Evolutionary conservation across 768 basidiomycete genomes (phyloP), one percentile per base, ranked within the genome.

Genomic region (Leccinum sublutescens): DNA sequence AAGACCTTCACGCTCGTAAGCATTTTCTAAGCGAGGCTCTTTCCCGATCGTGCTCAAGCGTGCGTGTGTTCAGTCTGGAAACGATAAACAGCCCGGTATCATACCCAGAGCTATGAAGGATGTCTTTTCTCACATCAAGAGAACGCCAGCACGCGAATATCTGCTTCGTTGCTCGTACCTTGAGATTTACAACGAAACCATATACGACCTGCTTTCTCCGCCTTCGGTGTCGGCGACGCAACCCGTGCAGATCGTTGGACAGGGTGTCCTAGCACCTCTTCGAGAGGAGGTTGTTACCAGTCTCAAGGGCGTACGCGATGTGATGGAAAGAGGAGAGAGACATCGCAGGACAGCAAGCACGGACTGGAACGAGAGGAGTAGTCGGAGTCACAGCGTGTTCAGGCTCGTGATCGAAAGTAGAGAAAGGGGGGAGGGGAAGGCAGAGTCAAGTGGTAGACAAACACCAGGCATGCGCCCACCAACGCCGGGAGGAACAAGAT

Each of bases 281-380:
- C 78, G 89, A 43, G 96, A 98, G 70, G 93, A 95, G 69, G 94
- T 95, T 2, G 93, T 98, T n/a, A 94, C 92, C 14, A 90, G 89
- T 65, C 77, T 96, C 29, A 89, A 89, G 65, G 84, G 89, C 40
- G 93, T 98, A 14, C 84, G 86, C 55, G 91, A 92, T 59, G 89
- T 98, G 5, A 76, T 99, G 65, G 81, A 84, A 66, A 78, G 93
- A 23, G 96, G 96, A 5, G 93, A 97, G 71, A 85, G 88, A 4
- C 87, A 93, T 67, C 78, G 96, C 52, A 79, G 93, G 60, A 97
- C 95, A 4, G 95, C 95, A 1, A 91, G 87, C 65, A 99, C 97
- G n/a, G 96, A 99, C 68, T 99, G 96, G 96, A 99, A 99, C 70
- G 91, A 95, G 66, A 77, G 96, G 59, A 95, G 92, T 76, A 94